Conservation (phyloP, 1,139 yeast species). For the Debaryomyces sp. region DNA sequence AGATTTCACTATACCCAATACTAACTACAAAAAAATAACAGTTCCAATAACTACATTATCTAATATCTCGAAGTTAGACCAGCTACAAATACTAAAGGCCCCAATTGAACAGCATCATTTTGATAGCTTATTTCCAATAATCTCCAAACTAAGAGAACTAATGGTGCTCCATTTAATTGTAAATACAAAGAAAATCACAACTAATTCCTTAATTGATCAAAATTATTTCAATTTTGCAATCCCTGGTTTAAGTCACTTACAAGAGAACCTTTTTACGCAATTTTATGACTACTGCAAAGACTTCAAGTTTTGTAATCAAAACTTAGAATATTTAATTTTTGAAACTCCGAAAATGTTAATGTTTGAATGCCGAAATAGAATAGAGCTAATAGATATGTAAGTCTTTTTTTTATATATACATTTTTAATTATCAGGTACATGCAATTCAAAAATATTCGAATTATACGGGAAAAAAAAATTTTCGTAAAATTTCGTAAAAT, state of each 20-base stretch:
- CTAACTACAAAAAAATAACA: neutral
- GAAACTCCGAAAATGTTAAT: neutral
- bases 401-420: too few relatives aligned
- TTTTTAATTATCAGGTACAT: neutral
- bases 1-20: slow-evolving; percentile 4
- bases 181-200: neutral
- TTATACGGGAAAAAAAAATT: neutral
- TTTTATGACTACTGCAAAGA: neutral
- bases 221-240: slow-evolving; percentile 8
- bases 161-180: neutral
- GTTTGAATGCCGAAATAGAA: slow-evolving; percentile 1
- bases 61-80: neutral
- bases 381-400: neutral
- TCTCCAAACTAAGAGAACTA: neutral
- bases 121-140: slow-evolving; percentile 6
- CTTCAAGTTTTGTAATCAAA: neutral
- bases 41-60: slow-evolving; percentile 2
- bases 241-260: neutral
- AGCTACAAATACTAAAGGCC: slow-evolving; percentile 6
- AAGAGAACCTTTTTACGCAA: neutral
- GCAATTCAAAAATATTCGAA: neutral
- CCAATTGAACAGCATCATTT: slow-evolving; percentile 10
- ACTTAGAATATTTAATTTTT: neutral
- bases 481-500: neutral
- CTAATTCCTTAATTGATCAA: slow-evolving; percentile 9